phyloP scores from a whole-genome alignment of 257 asterid genomes.

The Solanum stenotomum region DNA sequence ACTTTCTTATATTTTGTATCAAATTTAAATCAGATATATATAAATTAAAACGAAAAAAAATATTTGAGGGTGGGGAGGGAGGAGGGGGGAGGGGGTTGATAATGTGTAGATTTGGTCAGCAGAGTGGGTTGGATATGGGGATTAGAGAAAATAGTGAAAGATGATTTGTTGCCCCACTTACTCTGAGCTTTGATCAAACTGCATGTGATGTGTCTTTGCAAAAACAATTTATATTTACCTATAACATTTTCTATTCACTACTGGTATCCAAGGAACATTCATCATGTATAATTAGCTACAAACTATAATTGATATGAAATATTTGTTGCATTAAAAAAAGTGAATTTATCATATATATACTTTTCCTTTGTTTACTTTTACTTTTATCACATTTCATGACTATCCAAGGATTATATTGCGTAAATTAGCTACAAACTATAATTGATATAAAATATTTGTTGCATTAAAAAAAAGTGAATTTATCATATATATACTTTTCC shows the following conservation, averaged over 20 bases:
- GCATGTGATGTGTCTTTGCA: conserved; percentile 22
- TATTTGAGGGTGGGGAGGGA: not conserved
- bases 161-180: conserved; percentile 11
- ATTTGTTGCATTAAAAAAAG: too few relatives aligned
- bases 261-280: not conserved
- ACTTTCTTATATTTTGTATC: too few relatives aligned
- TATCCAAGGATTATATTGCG: too few relatives aligned
- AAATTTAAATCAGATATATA: too few relatives aligned
- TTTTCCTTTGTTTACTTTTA: too few relatives aligned
- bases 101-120: not conserved
- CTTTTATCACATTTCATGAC: too few relatives aligned
- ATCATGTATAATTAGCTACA: not conserved
- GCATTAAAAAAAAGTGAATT: not conserved
- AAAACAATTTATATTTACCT: not conserved
- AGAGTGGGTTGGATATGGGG: conserved; percentile 8
- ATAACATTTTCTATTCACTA: not conserved
- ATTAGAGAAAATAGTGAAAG: not conserved
- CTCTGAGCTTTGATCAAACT: not conserved
- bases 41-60: too few relatives aligned
- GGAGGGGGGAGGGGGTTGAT: not conserved
- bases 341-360: too few relatives aligned
- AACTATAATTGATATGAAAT: not conserved
- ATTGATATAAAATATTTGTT: too few relatives aligned
- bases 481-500: too few relatives aligned
- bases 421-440: not conserved